Percentiles rank a stretch among this genome's conserved stretches.
phyloP scores from a whole-genome alignment of 805 yeast species.

The Diddensiella santjacobensis region DNA sequence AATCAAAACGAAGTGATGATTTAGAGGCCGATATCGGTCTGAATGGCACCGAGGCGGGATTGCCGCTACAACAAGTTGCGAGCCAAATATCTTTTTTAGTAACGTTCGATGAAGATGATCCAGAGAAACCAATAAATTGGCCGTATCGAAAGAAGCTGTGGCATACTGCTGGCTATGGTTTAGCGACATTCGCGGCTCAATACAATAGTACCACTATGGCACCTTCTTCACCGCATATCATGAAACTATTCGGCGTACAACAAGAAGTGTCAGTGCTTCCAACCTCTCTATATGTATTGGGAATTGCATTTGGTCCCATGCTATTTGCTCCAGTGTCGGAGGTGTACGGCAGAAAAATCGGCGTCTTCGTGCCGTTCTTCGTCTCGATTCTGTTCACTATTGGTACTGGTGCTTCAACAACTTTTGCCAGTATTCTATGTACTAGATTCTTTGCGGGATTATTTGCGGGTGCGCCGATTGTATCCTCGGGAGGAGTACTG shows the following conservation, averaged over 20 bases:
- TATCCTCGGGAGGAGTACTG: slow-evolving; percentile 54
- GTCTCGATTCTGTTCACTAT: slow-evolving; percentile 42
- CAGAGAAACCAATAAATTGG: slow-evolving; percentile 57
- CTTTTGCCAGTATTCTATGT: slow-evolving; percentile 48
- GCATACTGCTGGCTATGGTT: slow-evolving; percentile 40
- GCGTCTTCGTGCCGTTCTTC: slow-evolving; percentile 43
- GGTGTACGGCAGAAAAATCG: slow-evolving; percentile 46
- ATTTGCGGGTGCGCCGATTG: slow-evolving; percentile 57
- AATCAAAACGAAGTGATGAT: neutral
- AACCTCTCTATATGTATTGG: slow-evolving; percentile 58
- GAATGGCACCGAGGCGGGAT: neutral
- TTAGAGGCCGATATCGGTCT: neutral
- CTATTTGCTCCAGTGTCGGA: slow-evolving; percentile 61
- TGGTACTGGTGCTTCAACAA: slow-evolving; percentile 49
- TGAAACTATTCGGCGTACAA: slow-evolving; percentile 42
- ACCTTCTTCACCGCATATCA: slow-evolving; percentile 34
- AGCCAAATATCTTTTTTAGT: neutral
- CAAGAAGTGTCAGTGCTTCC: slow-evolving; percentile 48
- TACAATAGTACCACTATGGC: slow-evolving; percentile 47
- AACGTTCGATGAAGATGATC: slow-evolving; percentile 46
- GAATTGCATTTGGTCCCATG: slow-evolving; percentile 66
- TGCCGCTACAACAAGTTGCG: neutral
- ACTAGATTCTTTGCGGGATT: slow-evolving; percentile 58
- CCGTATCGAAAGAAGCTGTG: slow-evolving; percentile 35
- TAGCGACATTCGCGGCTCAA: slow-evolving; percentile 42